phyloP scores from a whole-genome alignment of 1,284 basidiomycete species.

The Pseudozyma flocculosa region DNA sequence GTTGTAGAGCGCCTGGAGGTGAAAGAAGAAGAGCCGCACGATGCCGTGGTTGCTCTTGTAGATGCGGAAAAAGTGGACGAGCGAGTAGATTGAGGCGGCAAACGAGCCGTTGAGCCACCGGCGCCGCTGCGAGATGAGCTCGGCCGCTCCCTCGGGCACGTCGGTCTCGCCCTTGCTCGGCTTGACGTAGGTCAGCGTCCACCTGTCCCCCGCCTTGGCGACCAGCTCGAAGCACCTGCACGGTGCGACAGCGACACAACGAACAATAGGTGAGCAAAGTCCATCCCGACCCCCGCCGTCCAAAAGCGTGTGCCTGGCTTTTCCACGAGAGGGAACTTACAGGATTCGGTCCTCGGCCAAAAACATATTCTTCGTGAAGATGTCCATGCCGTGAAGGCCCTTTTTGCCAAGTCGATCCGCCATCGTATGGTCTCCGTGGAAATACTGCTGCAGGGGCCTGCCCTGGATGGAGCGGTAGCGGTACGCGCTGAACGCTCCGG shows the following conservation, averaged over 20 bases:
- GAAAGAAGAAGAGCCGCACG: constrained; percentile 86
- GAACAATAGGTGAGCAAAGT: too few species aligned
- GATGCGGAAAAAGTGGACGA: constrained; percentile 86
- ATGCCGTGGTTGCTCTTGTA: constrained; percentile 82
- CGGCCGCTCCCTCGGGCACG: constrained; percentile 80
- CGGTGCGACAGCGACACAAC: too few species aligned
- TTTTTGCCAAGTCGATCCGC: constrained; percentile 88
- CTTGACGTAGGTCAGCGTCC: constrained; percentile 92
- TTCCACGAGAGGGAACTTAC: too few species aligned
- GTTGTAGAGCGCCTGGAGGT: constrained; percentile 91
- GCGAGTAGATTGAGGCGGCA: constrained; percentile 88
- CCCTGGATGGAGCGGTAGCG: constrained; percentile 87
- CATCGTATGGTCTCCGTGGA: constrained; percentile 84
- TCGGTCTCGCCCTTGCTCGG: constrained; percentile 93
- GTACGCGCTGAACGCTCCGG: constrained; percentile 95
- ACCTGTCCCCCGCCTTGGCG: constrained; percentile 77
- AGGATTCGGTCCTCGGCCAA: constrained; percentile 74
- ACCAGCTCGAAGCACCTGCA: constrained; percentile 83
- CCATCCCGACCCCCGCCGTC: too few species aligned
- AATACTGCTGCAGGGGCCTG: constrained; percentile 91
- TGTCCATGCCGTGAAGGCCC: constrained; percentile 95
- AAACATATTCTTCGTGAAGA: constrained; percentile 73
- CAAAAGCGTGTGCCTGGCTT: too few species aligned
- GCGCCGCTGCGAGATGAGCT: constrained; percentile 82
- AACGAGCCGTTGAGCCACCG: constrained; percentile 97